Conservation (phyloP, 495 filamentous ascomycete species). For the Hyaloscypha variabilis region DNA sequence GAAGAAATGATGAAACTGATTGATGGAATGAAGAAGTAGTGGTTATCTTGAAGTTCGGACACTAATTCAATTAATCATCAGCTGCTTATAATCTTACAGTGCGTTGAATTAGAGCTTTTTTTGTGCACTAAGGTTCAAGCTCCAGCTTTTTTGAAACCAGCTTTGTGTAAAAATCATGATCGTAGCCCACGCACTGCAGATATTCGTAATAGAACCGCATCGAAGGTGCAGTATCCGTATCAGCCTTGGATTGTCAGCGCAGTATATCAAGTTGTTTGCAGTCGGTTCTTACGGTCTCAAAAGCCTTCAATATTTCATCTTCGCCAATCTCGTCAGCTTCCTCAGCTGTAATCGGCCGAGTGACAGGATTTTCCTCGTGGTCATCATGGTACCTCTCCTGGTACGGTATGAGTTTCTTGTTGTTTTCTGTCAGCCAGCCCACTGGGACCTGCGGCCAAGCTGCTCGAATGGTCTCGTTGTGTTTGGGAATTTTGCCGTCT, state of each 20-base stretch:
- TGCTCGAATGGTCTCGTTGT: background rate
- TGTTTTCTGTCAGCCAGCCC: background rate
- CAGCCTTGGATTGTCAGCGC: background rate
- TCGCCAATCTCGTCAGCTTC: background rate
- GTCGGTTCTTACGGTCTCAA: background rate
- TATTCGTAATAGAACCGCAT: background rate
- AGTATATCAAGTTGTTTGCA: background rate
- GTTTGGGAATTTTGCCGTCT: background rate
- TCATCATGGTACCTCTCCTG: background rate
- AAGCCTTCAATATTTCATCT: background rate
- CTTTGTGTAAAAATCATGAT: background rate
- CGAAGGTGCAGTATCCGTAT: background rate
- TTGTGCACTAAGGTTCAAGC: background rate
- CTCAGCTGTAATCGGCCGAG: background rate
- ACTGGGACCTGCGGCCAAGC: background rate
- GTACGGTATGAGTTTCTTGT: background rate
- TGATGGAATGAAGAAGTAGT: slow-evolving; percentile 10
- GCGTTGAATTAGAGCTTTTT: too few species aligned
- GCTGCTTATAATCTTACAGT: too few species aligned
- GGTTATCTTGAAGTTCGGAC: background rate
- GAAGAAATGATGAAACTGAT: slow-evolving; percentile 11
- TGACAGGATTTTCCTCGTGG: background rate
- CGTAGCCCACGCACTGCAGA: slow-evolving; percentile 1
- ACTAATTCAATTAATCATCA: background rate
- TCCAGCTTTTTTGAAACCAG: background rate